phyloP scores from a whole-genome alignment of 2,329 filamentous ascomycete species.

The Hysterium pulicare region DNA sequence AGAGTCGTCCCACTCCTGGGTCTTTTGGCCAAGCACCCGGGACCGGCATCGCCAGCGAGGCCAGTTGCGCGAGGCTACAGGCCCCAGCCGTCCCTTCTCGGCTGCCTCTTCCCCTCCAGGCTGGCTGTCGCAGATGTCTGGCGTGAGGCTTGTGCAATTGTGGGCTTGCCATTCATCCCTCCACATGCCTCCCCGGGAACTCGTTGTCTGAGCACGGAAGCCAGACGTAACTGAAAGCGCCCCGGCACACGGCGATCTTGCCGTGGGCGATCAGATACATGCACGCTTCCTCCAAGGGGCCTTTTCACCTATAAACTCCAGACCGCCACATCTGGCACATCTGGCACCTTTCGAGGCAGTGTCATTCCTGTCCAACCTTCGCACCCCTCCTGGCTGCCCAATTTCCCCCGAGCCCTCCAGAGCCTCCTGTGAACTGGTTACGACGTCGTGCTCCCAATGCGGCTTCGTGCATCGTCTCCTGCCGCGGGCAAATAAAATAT shows the following conservation, averaged over 20 bases:
- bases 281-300: slow-evolving; percentile 29
- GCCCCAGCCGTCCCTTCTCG: slow-evolving; percentile 4
- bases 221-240: slow-evolving; percentile 32
- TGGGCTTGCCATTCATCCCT: no score
- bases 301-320: slow-evolving; percentile 34
- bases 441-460: slow-evolving; percentile 36
- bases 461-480: slow-evolving; percentile 40
- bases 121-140: slow-evolving; percentile 14
- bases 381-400: slow-evolving; percentile 36
- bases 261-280: slow-evolving; percentile 40
- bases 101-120: slow-evolving; percentile 3
- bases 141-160: slow-evolving; percentile 31
- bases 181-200: slow-evolving; percentile 23
- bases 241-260: slow-evolving; percentile 28
- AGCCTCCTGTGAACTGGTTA: slow-evolving; percentile 35
- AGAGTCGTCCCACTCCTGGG: slow-evolving; percentile 5
- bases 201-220: slow-evolving; percentile 32
- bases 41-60: slow-evolving; percentile 19
- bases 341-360: no score
- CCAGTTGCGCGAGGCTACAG: slow-evolving; percentile 12
- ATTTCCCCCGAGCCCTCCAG: slow-evolving; percentile 30
- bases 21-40: slow-evolving; percentile 26
- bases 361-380: slow-evolving; percentile 37
- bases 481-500: slow-evolving; percentile 40
- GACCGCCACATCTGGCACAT: slow-evolving; percentile 38